Evolutionary conservation across 371 early-diverging fungal species (phyloP).

Genomic region (Mucor piriformis): DNA sequence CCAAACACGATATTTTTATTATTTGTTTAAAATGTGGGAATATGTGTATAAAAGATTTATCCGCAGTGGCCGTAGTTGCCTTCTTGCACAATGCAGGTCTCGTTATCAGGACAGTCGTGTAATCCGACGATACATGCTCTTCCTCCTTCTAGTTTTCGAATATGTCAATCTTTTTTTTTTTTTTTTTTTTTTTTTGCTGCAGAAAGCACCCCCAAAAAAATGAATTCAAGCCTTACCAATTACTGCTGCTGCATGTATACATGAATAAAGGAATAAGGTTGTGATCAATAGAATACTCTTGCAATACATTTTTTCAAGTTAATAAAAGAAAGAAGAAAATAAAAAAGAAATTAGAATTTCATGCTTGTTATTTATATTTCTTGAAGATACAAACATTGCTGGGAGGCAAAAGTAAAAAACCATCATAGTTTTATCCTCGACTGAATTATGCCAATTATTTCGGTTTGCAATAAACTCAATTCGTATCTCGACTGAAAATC

Average conservation of each 20-base stretch:
- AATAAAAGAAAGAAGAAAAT: slow-evolving; percentile 1
- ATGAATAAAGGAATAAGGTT: background rate
- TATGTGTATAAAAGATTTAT: background rate
- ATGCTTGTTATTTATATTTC: no score
- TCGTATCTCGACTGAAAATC: no score
- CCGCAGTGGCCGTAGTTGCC: slow-evolving; percentile 27
- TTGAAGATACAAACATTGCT: background rate
- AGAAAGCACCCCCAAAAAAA: no score
- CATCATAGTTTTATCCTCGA: background rate
- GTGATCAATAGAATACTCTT: slow-evolving; percentile 1
- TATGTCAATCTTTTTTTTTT: no score
- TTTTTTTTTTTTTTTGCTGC: no score
- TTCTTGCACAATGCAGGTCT: slow-evolving; percentile 17
- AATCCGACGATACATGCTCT: slow-evolving; percentile 18
- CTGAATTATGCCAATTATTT: background rate
- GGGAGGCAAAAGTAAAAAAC: background rate
- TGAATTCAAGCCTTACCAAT: background rate
- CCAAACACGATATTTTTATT: no score
- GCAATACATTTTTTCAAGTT: slow-evolving; percentile 2
- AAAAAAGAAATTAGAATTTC: background rate
- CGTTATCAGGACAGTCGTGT: slow-evolving; percentile 26
- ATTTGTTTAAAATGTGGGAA: no score
- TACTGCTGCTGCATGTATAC: background rate
- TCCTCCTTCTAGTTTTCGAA: slow-evolving; percentile 10
- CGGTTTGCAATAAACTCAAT: no score